These are phyloP conservation scores for Sporothrix pallida DNA, from an alignment of 2,329 filamentous ascomycete genomes.

Conservation along the genomic window DNA sequence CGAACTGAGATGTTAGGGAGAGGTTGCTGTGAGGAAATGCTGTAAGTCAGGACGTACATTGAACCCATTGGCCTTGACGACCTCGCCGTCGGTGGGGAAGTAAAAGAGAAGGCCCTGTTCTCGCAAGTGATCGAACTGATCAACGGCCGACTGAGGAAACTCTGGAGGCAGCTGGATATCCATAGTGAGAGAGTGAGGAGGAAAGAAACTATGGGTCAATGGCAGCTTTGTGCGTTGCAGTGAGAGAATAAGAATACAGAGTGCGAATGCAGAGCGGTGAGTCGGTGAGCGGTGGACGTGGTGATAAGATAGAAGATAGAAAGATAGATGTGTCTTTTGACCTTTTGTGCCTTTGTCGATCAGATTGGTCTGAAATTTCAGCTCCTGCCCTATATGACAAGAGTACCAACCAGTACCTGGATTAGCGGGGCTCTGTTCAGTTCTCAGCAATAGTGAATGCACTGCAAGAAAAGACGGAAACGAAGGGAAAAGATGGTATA, in stretches of 20 bases:
- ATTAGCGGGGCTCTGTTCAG: background rate
- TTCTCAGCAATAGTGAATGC: background rate
- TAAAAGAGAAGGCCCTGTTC: constrained; percentile 36
- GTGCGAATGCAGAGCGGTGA: background rate
- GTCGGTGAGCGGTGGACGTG: background rate
- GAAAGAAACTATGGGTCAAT: background rate
- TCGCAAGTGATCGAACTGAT: constrained; percentile 36
- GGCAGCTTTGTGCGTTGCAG: background rate
- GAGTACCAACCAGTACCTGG: background rate
- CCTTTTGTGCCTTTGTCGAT: background rate
- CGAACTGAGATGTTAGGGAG: constrained; percentile 38
- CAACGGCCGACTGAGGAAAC: constrained; percentile 34
- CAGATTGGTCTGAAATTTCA: constrained; percentile 14
- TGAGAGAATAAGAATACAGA: background rate
- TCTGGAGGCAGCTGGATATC: constrained; percentile 33
- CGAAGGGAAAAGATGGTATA: background rate
- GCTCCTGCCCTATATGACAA: background rate
- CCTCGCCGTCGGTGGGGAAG: constrained; percentile 35
- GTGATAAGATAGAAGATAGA: constrained; percentile 3
- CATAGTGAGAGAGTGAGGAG: constrained; percentile 9
- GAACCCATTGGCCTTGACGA: constrained; percentile 33
- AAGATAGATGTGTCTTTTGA: no score
- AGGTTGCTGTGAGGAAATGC: background rate
- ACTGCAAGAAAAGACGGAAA: no score
- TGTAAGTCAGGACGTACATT: constrained; percentile 10